Percentiles rank a stretch among this genome's conserved stretches.
Conservation (phyloP, 2,329 filamentous ascomycete genomes). For the Pseudogymnoascus sp. region DNA sequence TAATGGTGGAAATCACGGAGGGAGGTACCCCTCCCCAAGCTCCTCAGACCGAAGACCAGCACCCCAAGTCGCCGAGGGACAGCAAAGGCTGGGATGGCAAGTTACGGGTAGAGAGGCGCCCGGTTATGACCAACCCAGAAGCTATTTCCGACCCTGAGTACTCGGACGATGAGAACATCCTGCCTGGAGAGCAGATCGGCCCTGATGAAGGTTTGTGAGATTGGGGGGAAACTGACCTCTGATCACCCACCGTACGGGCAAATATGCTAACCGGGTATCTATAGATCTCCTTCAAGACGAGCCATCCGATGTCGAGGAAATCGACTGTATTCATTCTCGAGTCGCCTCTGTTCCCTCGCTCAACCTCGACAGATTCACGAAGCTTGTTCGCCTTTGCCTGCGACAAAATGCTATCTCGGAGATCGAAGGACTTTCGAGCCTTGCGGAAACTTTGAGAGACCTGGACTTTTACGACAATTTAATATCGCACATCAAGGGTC, state of each 20-base stretch:
- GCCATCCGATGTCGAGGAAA: constrained; percentile 60
- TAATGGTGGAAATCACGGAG: constrained; percentile 3
- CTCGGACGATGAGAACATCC: constrained; percentile 63
- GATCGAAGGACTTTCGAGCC: constrained; percentile 64
- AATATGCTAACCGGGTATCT: constrained; percentile 17
- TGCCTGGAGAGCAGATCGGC: constrained; percentile 66
- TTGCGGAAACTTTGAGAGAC: constrained; percentile 66
- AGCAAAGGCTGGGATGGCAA: constrained; percentile 80
- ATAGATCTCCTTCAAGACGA: constrained; percentile 56
- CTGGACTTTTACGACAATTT: constrained; percentile 96
- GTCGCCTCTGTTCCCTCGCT: constrained; percentile 71
- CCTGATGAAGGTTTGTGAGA: constrained; percentile 65
- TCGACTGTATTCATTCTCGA: constrained; percentile 84
- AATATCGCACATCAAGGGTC: constrained; percentile 75
- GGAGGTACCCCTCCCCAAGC: background rate
- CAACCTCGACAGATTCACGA: constrained; percentile 73
- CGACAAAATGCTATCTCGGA: constrained; percentile 84
- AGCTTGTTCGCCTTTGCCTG: constrained; percentile 72
- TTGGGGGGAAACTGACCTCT: background rate
- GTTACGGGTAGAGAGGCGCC: constrained; percentile 64
- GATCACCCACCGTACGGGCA: background rate
- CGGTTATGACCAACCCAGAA: constrained; percentile 68
- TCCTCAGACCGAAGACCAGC: constrained; percentile 18
- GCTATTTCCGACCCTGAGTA: constrained; percentile 79
- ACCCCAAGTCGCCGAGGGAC: constrained; percentile 32